Base-by-base conservation (phyloP, 768 basidiomycete genomes). In the Leucocoprinus birnbaumii region DNA sequence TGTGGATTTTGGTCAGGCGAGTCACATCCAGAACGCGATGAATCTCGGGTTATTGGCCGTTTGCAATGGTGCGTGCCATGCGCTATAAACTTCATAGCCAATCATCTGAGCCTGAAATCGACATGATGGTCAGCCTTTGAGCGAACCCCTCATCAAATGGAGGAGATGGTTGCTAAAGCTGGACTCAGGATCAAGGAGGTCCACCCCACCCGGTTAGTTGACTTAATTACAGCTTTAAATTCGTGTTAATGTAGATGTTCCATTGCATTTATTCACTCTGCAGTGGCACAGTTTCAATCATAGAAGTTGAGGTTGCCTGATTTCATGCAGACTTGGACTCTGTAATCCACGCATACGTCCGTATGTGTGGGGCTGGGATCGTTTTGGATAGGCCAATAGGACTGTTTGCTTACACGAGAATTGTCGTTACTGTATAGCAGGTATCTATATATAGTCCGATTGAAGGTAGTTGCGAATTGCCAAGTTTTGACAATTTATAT, bases 261-360 rank as follows among this genome's bases (percentile, higher is more conserved):
- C n/a, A n/a, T n/a, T n/a, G n/a, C n/a, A n/a, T n/a, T n/a, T 38
- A 4, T 38, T 14, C 22, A 58, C 26, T 55, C 53, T 42, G 13
- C 48, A 73, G 72, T 51, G 71, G 72, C 3, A 71, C 68, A 69
- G 68, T 70, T 41, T 73, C 71, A 6, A 73, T 73, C 49, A 72
- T 67, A 6, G 72, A 73, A 59, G 71, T 73, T 21, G 65, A 65
- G 14, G 60, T 61, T 13, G 61, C 64, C 44, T 70, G 48, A 61
- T 5, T 31, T 31, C 5, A 31, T 31, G n/a, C n/a, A n/a, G n/a
- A n/a, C n/a, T n/a, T n/a, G n/a, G n/a, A n/a, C n/a, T n/a, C n/a
- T n/a, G n/a, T n/a, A n/a, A n/a, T n/a, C n/a, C n/a, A n/a, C n/a
- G n/a, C n/a, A n/a, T n/a, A n/a, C n/a, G n/a, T n/a, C n/a, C n/a